A percentile compares a stretch with the other conserved stretches of the same genome.
Evolutionary conservation across 2,329 filamentous ascomycete genomes (phyloP).

Genomic region (Xylaria polymorpha): DNA sequence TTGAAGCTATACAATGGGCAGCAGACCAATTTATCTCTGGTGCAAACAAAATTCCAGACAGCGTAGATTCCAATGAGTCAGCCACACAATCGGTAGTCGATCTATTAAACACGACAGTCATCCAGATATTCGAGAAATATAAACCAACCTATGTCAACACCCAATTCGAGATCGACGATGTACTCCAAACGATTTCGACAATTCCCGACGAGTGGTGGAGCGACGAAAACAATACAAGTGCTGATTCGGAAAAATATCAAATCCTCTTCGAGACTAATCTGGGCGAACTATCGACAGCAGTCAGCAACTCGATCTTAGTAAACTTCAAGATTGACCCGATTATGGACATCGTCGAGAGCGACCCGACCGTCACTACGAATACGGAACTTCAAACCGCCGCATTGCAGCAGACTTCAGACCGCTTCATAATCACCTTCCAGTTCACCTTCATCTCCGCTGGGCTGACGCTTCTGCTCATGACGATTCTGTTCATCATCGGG

Average conservation of each 20-base stretch:
- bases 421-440: conserved; percentile 7
- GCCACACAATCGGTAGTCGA: conserved; percentile 28
- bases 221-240: background rate
- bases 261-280: background rate
- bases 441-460: conserved; percentile 9
- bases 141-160: conserved; percentile 8
- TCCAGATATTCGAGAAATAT: conserved; percentile 15
- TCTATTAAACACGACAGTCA: conserved; percentile 21
- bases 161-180: background rate
- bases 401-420: background rate
- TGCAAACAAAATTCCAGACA: background rate
- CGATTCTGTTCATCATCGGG: background rate
- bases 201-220: conserved; percentile 25
- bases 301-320: conserved; percentile 8
- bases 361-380: background rate
- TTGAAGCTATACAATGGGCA: background rate
- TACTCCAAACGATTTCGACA: conserved; percentile 6
- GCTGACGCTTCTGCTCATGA: conserved; percentile 1
- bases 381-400: background rate
- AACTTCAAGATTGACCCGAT: conserved; percentile 18
- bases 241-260: background rate
- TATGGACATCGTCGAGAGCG: background rate
- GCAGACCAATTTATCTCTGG: background rate
- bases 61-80: background rate
- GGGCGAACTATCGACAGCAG: background rate